Base-by-base conservation (phyloP, 495 filamentous ascomycete species). In the Trichoderma reesei region DNA sequence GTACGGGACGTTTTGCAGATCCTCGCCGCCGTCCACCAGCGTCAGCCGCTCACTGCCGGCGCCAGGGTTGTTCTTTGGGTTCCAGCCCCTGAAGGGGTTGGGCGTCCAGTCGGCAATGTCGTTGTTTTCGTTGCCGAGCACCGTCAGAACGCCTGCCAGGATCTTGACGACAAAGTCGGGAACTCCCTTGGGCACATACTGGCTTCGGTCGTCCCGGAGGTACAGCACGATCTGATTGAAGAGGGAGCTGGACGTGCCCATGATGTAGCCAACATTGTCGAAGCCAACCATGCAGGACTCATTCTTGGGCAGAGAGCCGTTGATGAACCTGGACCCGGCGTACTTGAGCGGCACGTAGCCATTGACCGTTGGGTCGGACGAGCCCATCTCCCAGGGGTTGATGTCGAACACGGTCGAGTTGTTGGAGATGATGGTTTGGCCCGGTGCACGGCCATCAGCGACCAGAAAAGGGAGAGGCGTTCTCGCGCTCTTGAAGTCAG, bases 391-490 rank as follows among this genome's bases (percentile, higher is more conserved):
- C 73, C 82, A 95, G 0, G 94, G 90, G 71, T 87, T 93, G 80
- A 96, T 90, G 69, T 95, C 91, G 66, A 81, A 89, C 54, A 94
- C 84, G 5, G 93, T 96, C 1, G 91, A 80, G 71, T 96, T 96
- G 54, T 84, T 72, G 5, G 88, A 81, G 44, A 96, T 73, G 56
- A 91, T 73, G 4, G 69, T 71, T 41, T 88, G 81, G 8, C 82
- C 85, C 0, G 90, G 90, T 41, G 82, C 78, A 41, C 92, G 85
- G 42, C 82, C 86, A 71, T 95, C 89, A 0, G 90, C 82, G 8
- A 97, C 84, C 8, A 96, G 70, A 59, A 98, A 79, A 0, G 94
- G 94, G 79, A 97, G 84, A 7, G 93, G 93, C 39, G 86, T 83
- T 44, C 85, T 73, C n/a, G 80, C 92, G n/a, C 78, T 73, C 10